Conservation (phyloP, 768 basidiomycete species). For the Sarcomyxa edulis region DNA sequence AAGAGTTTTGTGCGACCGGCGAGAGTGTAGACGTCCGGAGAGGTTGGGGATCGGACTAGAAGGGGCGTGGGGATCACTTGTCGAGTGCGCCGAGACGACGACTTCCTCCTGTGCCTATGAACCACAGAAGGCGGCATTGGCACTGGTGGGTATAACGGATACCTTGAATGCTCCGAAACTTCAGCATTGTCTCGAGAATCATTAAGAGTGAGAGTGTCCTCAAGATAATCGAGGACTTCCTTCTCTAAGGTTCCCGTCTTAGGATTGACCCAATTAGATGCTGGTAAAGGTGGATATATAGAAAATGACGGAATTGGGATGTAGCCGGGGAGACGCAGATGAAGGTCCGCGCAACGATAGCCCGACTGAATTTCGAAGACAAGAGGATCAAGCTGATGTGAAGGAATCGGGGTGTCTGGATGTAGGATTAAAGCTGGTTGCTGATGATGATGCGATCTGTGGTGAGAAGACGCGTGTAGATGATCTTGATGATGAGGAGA, state of each 20-base stretch:
- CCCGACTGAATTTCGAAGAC: conserved; percentile 61
- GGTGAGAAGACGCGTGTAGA: conserved; percentile 6
- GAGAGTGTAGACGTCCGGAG: conserved; percentile 41
- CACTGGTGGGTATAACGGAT: conserved; percentile 5
- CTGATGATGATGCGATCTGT: conserved; percentile 6
- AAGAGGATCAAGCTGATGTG: conserved; percentile 45
- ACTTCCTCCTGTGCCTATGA: too few relatives aligned
- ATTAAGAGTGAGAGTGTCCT: too few relatives aligned
- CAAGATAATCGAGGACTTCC: conserved; percentile 39
- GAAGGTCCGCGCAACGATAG: conserved; percentile 66
- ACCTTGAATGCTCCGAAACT: too few relatives aligned
- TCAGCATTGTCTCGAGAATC: too few relatives aligned
- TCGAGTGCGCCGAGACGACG: too few relatives aligned
- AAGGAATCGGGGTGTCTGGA: conserved; percentile 52
- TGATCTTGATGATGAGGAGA: conserved; percentile 6
- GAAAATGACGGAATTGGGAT: conserved; percentile 78
- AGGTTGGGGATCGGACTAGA: conserved; percentile 57
- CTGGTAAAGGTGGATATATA: conserved; percentile 46
- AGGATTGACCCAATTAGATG: conserved; percentile 58
- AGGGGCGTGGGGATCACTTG: conserved; percentile 64
- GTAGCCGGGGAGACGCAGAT: conserved; percentile 63
- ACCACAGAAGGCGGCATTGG: conserved; percentile 31
- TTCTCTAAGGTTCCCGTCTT: conserved; percentile 37
- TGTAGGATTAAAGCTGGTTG: conserved; percentile 23
- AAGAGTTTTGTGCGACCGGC: conserved; percentile 54